Base-by-base conservation (phyloP, 2,329 filamentous ascomycete species). In the Calonectria ilicicola region DNA sequence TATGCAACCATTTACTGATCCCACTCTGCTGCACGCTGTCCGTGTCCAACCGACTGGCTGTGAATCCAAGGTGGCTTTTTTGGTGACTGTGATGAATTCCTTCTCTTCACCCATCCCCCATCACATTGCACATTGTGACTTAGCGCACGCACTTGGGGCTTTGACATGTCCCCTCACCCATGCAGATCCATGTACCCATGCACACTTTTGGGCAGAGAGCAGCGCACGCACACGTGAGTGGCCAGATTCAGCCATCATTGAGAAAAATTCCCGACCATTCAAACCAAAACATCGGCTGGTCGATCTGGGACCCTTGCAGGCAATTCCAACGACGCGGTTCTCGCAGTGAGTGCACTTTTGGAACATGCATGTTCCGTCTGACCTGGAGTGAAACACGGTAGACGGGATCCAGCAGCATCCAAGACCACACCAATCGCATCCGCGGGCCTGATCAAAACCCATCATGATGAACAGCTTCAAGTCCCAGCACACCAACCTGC, bases 111-210 rank as follows among this genome's bases (percentile, higher is more conserved):
- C 8, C 32, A 35, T 35, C 32, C 67, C 66, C 69, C 64, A 62
- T 62, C 70, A 73, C 62, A n/a, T n/a, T n/a, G n/a, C 42, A 56
- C 63, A 64, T 65, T 46, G 49, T 51, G 63, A 60, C 21, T 40
- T 60, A 26, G 53, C 72, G 72, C 69, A 69, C 35, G 40, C 38
- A 63, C 58, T 46, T 40, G 35, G 56, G 23, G 38, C 58, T 44
- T 72, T 73, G 72, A 73, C 72, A 63, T 60, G 67, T 38, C 26
- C 60, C 64, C 51, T 42, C 62, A 64, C 53, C 53, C 58, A 49
- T 56, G 42, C 17, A 42, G 53, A 64, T 46, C 53, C 58, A 49
- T 56, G 42, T 12, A 42, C 15, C 49, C 40, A 58, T 65, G 42
- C 44, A 53, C 38, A 12, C 40, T 47, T 7, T 47, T 5, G 9